phyloP scores from a whole-genome alignment of 2,329 filamentous ascomycete species.

The Orbilia javanica region DNA sequence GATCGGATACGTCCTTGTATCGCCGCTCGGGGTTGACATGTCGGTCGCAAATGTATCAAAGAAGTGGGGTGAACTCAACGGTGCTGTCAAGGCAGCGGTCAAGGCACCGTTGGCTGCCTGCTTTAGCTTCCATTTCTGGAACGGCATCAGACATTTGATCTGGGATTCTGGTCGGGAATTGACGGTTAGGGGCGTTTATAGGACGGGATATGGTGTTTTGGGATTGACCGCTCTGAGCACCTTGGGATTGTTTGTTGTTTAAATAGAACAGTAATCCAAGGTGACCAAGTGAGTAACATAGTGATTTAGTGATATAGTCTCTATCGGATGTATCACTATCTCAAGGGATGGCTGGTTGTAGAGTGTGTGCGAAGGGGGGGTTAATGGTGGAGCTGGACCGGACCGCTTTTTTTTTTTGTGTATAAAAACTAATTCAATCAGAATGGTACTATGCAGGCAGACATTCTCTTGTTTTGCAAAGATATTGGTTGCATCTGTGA shows the following conservation, averaged over 20 bases:
- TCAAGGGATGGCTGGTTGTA: neutral
- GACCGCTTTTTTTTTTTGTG: constrained; percentile 3
- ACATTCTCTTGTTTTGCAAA: neutral
- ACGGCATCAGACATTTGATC: constrained; percentile 78
- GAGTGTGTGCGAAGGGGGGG: neutral
- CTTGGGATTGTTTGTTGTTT: constrained; percentile 62
- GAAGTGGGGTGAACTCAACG: constrained; percentile 73
- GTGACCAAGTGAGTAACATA: neutral
- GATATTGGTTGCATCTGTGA: neutral
- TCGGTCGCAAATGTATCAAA: constrained; percentile 75
- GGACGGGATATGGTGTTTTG: constrained; percentile 75
- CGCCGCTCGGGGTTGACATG: constrained; percentile 78
- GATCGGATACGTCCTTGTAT: constrained; percentile 82
- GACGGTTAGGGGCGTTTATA: constrained; percentile 74
- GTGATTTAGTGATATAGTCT: neutral
- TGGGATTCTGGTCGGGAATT: constrained; percentile 77
- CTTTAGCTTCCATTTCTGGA: constrained; percentile 77
- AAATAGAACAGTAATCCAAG: neutral
- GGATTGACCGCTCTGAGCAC: constrained; percentile 70
- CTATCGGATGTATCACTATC: neutral
- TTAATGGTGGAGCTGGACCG: neutral
- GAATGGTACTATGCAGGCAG: constrained; percentile 19
- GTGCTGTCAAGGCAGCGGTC: constrained; percentile 71
- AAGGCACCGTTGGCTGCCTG: constrained; percentile 74
- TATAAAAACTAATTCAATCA: constrained; percentile 25